A percentile compares a stretch with the other conserved stretches of the same genome.
phyloP scores from a whole-genome alignment of 805 yeast genomes.

The Teunomyces kruisii region DNA sequence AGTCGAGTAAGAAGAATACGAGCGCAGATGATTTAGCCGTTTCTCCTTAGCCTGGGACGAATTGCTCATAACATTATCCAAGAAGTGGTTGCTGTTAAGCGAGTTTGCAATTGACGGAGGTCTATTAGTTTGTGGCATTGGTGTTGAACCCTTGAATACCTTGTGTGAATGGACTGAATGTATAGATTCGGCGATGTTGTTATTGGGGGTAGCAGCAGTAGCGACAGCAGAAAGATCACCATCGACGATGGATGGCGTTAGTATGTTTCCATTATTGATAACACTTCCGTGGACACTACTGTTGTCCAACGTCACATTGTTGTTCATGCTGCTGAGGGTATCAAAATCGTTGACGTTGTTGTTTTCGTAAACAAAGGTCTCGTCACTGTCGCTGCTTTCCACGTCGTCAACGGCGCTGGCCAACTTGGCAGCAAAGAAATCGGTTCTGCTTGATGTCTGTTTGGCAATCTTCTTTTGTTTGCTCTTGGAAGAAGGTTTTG shows the following conservation, averaged over 20 bases:
- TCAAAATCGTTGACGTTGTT: conserved; percentile 27
- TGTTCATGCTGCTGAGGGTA: conserved; percentile 7
- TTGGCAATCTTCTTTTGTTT: conserved; percentile 34
- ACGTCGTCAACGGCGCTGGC: conserved; percentile 94
- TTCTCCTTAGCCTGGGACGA: conserved; percentile 10
- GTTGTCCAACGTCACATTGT: conserved; percentile 5
- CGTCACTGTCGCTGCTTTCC: conserved; percentile 85
- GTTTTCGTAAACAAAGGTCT: conserved; percentile 91
- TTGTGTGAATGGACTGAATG: conserved; percentile 22
- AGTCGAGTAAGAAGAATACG: conserved; percentile 14
- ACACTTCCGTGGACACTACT: conserved; percentile 13
- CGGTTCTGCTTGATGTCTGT: conserved; percentile 75
- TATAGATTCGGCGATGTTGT: conserved; percentile 19
- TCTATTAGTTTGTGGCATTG: conserved; percentile 9
- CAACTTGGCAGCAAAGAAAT: conserved; percentile 89
- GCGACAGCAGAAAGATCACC: too few species aligned
- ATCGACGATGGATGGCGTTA: conserved; percentile 3
- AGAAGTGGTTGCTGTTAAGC: conserved; percentile 22
- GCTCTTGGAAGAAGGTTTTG: conserved; percentile 10
- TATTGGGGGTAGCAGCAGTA: background rate
- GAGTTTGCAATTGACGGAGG: conserved; percentile 24
- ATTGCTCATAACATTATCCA: conserved; percentile 15
- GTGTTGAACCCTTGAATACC: background rate
- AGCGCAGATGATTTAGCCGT: conserved; percentile 10
- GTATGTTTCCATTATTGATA: background rate